These are phyloP conservation scores for Verruconis gallopava DNA, from an alignment of 2,329 filamentous ascomycete species.

Conservation along the genomic window DNA sequence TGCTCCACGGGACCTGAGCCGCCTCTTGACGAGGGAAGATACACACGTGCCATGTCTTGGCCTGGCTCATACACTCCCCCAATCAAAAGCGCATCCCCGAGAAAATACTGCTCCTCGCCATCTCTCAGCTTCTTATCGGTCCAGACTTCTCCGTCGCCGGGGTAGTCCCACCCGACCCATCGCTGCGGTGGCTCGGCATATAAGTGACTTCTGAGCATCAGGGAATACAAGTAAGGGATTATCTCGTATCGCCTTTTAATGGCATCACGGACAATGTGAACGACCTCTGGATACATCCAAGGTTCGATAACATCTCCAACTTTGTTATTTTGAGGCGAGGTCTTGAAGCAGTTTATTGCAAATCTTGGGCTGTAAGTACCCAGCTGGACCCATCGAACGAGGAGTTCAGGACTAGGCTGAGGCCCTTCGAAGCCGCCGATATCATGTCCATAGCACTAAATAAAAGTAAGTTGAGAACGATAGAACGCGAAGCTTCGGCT, in stretches of 20 bases:
- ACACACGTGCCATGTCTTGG: constrained; percentile 41
- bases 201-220: constrained; percentile 48
- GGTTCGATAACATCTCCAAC: constrained; percentile 64
- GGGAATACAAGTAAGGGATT: constrained; percentile 58
- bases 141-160: constrained; percentile 55
- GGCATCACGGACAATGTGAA: constrained; percentile 46
- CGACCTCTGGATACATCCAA: constrained; percentile 62
- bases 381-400: constrained; percentile 61
- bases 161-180: constrained; percentile 64
- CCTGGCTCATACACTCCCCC: constrained; percentile 55
- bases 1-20: constrained; percentile 26
- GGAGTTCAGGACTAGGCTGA: constrained; percentile 55
- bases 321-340: constrained; percentile 48
- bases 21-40: constrained; percentile 36
- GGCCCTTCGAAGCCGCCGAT: constrained; percentile 66
- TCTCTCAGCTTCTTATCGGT: constrained; percentile 39
- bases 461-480: constrained; percentile 20
- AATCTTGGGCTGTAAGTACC: constrained; percentile 58
- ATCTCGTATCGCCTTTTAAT: constrained; percentile 61
- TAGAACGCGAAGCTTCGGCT: no score
- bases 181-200: constrained; percentile 51
- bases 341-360: constrained; percentile 71
- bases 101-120: constrained; percentile 61
- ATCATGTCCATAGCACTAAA: constrained; percentile 52
- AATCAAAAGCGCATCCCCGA: constrained; percentile 52